Percentiles rank a stretch among this genome's conserved stretches.
Conservation (phyloP, 768 basidiomycete genomes). For the Boletus tylopilopsis region DNA sequence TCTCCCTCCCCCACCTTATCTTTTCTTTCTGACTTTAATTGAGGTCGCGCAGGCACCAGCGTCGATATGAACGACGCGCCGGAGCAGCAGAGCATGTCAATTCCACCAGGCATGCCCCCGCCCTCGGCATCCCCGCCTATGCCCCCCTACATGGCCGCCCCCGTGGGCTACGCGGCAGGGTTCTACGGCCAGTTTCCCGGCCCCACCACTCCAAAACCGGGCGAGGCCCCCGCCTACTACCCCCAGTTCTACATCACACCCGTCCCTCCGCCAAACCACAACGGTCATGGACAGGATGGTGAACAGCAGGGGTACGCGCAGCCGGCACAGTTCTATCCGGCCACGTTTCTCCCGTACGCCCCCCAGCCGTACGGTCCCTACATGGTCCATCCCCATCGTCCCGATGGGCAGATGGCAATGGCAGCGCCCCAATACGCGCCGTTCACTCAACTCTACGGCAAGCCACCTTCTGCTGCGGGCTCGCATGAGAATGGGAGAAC, state of each 20-base stretch:
- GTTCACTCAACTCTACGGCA: conserved; percentile 37
- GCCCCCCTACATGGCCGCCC: conserved; percentile 47
- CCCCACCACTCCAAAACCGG: conserved; percentile 46
- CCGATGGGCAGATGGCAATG: conserved; percentile 37
- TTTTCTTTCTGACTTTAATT: conserved; percentile 42
- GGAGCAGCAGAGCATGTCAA: conserved; percentile 39
- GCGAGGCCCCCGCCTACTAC: conserved; percentile 48
- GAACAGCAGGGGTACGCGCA: conserved; percentile 39
- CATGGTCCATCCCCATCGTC: conserved; percentile 42
- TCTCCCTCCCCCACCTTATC: neutral
- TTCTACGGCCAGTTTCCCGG: conserved; percentile 56
- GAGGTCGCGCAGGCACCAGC: conserved; percentile 57
- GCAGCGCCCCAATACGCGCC: conserved; percentile 36
- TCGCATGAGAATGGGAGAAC: conserved; percentile 28
- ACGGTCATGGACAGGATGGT: conserved; percentile 39
- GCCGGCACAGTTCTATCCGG: conserved; percentile 43
- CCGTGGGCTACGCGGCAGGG: conserved; percentile 49
- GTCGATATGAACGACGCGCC: conserved; percentile 44
- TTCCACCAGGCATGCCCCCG: conserved; percentile 41
- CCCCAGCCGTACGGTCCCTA: conserved; percentile 48
- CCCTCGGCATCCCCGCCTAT: conserved; percentile 45
- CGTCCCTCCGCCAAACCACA: conserved; percentile 39
- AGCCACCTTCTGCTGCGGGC: conserved; percentile 35
- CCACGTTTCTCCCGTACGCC: conserved; percentile 45
- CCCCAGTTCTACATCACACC: conserved; percentile 48